phyloP scores from a whole-genome alignment of 225 moss, liverwort and hornwort species.

The Lunularia cruciata region DNA sequence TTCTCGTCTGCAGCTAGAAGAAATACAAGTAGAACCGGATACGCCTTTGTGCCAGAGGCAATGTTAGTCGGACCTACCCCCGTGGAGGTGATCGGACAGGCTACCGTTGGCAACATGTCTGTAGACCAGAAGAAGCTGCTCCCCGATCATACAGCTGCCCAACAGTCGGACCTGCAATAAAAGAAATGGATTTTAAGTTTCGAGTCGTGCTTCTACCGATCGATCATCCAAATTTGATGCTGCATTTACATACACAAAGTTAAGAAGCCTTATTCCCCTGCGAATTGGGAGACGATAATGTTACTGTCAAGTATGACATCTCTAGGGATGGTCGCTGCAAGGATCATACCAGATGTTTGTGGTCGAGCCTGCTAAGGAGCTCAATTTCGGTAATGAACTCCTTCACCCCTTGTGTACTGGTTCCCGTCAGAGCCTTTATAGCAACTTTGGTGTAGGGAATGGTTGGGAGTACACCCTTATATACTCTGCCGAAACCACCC shows the following conservation, averaged over 20 bases:
- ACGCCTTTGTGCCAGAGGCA: no score
- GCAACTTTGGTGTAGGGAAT: conserved; percentile 52
- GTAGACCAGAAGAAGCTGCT: conserved; percentile 50
- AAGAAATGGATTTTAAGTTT: background rate
- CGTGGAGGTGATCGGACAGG: conserved; percentile 53
- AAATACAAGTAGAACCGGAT: no score
- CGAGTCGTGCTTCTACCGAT: no score
- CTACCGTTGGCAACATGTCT: conserved; percentile 56
- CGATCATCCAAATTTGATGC: background rate
- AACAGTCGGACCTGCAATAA: conserved; percentile 49
- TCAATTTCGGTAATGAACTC: conserved; percentile 58
- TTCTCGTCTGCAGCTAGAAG: no score
- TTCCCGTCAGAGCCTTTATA: conserved; percentile 49
- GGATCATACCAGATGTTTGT: conserved; percentile 52
- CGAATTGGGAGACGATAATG: background rate
- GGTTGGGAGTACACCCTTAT: conserved; percentile 40
- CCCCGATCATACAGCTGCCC: conserved; percentile 50
- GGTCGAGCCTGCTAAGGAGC: conserved; percentile 53
- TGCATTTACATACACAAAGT: background rate
- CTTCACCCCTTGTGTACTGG: conserved; percentile 48
- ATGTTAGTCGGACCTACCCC: conserved; percentile 35
- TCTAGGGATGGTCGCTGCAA: background rate
- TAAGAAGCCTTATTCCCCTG: background rate
- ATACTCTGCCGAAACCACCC: conserved; percentile 55
- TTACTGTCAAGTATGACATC: background rate